Evolutionary conservation across 352 stramenopile species (phyloP), one percentile per base, ranked within the genome.

Genomic region (Phytophthora boehmeriae): DNA sequence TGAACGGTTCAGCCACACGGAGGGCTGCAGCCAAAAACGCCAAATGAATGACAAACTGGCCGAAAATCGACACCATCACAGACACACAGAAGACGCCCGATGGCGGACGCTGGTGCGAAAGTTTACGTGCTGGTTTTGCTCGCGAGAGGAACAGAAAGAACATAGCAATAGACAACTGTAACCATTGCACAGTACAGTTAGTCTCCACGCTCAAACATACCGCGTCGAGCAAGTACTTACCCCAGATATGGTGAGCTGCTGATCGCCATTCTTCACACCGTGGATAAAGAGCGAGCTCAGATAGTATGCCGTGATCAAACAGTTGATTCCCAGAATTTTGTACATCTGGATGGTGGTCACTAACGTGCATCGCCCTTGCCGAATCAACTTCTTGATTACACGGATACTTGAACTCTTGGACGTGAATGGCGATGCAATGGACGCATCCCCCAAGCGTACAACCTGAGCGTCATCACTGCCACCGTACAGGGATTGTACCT

Each of bases 341-440:
- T 99, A 98, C 86, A 98, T 97, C 80, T 99, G 97, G 57, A 99
- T 96, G 35, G 98, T 99, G 13, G 95, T 99, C 8, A 99, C 97
- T 8, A 99, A 76, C 22, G 98, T 99, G 58, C 98, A 99, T 46
- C 98, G 85, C 11, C 98, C 98, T 63, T 99, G 97, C 39, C 97
- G 93, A 41, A 99, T 89, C 32, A 99, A 93, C 53, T 98, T 92
- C 27, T 99, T 95, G 44, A 88, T 92, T 14, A 85, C 82, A 68
- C 87, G 87, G 54, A 97, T 95, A 36, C 84, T 95, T 64, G 97
- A 86, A 73, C 98, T 81, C 82, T 93, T 80, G 28, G 95, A 98
- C 5, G 98, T 99, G 73, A 99, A 99, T 0, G 98, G 98, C 51
- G 97, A 99, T n/a, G 98, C 98, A 42, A 99, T 98, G 25, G 96